A percentile compares a stretch with the other conserved stretches of the same genome.
phyloP scores from a whole-genome alignment of 176 grass and related monocot species.

The Carex pumila region DNA sequence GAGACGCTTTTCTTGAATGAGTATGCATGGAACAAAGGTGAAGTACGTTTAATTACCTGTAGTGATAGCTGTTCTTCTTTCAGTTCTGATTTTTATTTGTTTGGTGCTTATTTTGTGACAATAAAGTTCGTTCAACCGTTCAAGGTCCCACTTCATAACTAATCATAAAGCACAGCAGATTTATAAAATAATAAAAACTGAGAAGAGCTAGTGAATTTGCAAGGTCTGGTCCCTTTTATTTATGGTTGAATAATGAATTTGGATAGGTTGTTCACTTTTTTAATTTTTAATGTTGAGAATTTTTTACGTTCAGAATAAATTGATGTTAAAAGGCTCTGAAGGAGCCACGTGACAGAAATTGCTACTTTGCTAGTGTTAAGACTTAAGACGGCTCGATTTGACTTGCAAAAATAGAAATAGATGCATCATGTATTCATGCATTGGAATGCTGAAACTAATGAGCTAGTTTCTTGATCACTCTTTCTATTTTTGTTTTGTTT shows the following conservation, averaged over 20 bases:
- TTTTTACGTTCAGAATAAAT: not conserved
- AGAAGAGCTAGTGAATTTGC: not conserved
- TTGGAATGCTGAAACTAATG: not conserved
- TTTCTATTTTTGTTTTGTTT: not conserved
- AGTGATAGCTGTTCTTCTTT: not conserved
- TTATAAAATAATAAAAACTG: not conserved
- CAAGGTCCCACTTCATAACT: not conserved
- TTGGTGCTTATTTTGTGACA: not conserved
- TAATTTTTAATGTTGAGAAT: not conserved
- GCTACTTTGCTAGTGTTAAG: not conserved
- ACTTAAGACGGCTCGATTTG: not conserved
- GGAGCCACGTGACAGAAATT: not conserved
- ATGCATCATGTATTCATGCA: too few relatives aligned
- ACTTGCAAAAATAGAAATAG: not conserved
- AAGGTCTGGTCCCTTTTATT: not conserved
- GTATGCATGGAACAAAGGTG: slow-evolving; percentile 79
- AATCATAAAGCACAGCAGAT: not conserved
- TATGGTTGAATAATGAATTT: not conserved
- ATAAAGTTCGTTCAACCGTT: not conserved
- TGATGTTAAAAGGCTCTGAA: not conserved
- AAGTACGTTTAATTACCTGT: not conserved
- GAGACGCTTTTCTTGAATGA: slow-evolving; percentile 48
- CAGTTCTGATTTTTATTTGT: not conserved
- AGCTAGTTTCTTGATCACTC: not conserved
- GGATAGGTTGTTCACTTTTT: not conserved